phyloP scores from a whole-genome alignment of 306 rosid genomes.

The Oemleria cerasiformis region DNA sequence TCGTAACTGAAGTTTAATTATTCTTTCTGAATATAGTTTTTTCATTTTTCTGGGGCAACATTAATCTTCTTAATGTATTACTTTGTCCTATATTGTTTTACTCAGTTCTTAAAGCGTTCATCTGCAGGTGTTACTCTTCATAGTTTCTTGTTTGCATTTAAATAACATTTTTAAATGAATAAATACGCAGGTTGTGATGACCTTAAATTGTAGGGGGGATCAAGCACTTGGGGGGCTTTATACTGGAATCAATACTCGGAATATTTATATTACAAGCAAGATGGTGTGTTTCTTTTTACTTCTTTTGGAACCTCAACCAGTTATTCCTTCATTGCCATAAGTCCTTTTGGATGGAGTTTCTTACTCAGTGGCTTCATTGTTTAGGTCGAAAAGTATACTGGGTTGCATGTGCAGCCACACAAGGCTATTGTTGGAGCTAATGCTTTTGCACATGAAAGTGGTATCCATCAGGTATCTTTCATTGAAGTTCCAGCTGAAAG shows the following conservation, averaged over 20 bases:
- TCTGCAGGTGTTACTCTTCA: background rate
- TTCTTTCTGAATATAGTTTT: background rate
- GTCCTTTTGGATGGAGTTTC: slow-evolving; percentile 1
- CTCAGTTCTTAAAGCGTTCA: background rate
- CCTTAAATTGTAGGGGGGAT: slow-evolving; percentile 65
- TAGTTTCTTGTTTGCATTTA: too few species aligned
- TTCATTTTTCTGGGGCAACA: background rate
- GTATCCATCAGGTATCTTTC: slow-evolving; percentile 85
- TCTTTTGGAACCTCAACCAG: background rate
- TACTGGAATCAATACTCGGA: slow-evolving; percentile 70
- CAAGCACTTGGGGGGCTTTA: slow-evolving; percentile 59
- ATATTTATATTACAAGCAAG: slow-evolving; percentile 77
- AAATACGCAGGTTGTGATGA: slow-evolving; percentile 81
- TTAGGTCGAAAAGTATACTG: slow-evolving; percentile 89
- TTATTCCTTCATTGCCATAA: background rate
- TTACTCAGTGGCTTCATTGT: slow-evolving; percentile 18
- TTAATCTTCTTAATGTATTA: background rate
- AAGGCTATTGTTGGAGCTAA: slow-evolving; percentile 97
- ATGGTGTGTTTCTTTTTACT: slow-evolving; percentile 56
- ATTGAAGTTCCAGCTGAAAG: background rate
- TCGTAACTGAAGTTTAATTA: background rate
- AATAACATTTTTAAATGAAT: background rate
- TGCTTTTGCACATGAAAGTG: slow-evolving; percentile 99
- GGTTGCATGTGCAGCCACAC: slow-evolving; percentile 91
- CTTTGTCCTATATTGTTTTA: background rate